Evolutionary conservation across 352 stramenopile species (phyloP), one percentile per base, ranked within the genome.

Genomic region (Phytophthora syringae): DNA sequence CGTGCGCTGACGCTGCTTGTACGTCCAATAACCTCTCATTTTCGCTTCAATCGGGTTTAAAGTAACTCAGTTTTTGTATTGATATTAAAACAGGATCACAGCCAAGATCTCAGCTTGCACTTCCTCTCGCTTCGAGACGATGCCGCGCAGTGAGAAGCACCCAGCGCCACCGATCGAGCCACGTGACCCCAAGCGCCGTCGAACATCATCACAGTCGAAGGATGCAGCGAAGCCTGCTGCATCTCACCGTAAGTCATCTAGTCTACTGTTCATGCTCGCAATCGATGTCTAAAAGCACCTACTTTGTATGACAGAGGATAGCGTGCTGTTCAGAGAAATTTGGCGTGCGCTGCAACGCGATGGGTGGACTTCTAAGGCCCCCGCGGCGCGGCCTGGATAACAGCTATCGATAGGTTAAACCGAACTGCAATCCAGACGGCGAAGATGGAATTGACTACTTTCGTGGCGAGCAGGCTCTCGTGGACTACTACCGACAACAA

Each of bases 321-420:
- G 21, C 34, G 4, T 47, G 21, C 4, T 32, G 7, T 61, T 61
- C 53, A 53, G 28, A 16, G 18, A 43, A 24, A 52, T 60, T 6
- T 60, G 52, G 53, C 53, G 53, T 10, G 42, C n/a, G 7, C 53
- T 61, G 6, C 53, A 21, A 0, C 53, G 30, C 2, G 30, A 45
- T 16, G 53, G 53, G 20, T 52, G 43, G 53, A 39, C 32, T 37
- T 28, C 53, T 9, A 61, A 53, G 12, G 25, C 42, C 3, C 16
- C 15, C 27, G 1, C 13, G 15, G 9, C 24, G 40, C 27, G 24
- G 30, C 9, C 18, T 61, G 7, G 42, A 61, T 34, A 28, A 3
- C 7, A 39, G 20, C 3, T 25, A 40, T 20, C 53, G 53, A n/a
- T 61, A 61, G 20, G 16, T 39, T 9, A 39, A 39, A 16, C 32